These are phyloP conservation scores for Ustanciosporium gigantosporum DNA, from an alignment of 1,284 basidiomycete genomes.

Conservation along the genomic window DNA sequence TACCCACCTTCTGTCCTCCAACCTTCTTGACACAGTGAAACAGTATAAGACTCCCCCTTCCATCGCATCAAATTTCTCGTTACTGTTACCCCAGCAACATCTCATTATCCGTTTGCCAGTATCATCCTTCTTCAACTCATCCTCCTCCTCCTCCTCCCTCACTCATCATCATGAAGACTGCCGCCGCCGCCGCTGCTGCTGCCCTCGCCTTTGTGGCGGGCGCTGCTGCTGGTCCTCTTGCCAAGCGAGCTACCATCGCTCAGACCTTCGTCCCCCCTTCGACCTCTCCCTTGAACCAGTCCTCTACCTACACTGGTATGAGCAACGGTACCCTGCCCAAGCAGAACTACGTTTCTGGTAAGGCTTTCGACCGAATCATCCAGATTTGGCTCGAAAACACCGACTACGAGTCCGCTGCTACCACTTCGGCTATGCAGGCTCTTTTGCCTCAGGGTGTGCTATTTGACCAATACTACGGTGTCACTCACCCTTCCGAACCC, in stretches of 20 bases:
- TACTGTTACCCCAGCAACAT: too few species aligned
- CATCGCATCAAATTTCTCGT: too few species aligned
- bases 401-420: slow-evolving; percentile 63
- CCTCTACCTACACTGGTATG: slow-evolving; percentile 62
- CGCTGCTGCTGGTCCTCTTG: slow-evolving; percentile 20
- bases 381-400: slow-evolving; percentile 69
- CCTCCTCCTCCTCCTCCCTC: too few species aligned
- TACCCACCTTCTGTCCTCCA: too few species aligned
- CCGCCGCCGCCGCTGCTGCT: slow-evolving; percentile 81
- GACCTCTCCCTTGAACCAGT: slow-evolving; percentile 59
- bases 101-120: too few species aligned
- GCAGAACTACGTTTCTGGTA: slow-evolving; percentile 62
- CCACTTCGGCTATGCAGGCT: slow-evolving; percentile 64
- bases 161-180: neutral
- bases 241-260: slow-evolving; percentile 45
- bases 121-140: too few species aligned
- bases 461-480: slow-evolving; percentile 66
- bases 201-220: slow-evolving; percentile 70
- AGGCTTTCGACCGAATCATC: slow-evolving; percentile 67
- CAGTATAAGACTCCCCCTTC: too few species aligned
- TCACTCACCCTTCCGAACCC: slow-evolving; percentile 69
- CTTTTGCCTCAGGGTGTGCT: slow-evolving; percentile 64
- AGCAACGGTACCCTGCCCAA: slow-evolving; percentile 64
- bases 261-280: slow-evolving; percentile 63
- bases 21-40: too few species aligned